Conservation (phyloP, 2,329 filamentous ascomycete species). For the Botryotinia convoluta region DNA sequence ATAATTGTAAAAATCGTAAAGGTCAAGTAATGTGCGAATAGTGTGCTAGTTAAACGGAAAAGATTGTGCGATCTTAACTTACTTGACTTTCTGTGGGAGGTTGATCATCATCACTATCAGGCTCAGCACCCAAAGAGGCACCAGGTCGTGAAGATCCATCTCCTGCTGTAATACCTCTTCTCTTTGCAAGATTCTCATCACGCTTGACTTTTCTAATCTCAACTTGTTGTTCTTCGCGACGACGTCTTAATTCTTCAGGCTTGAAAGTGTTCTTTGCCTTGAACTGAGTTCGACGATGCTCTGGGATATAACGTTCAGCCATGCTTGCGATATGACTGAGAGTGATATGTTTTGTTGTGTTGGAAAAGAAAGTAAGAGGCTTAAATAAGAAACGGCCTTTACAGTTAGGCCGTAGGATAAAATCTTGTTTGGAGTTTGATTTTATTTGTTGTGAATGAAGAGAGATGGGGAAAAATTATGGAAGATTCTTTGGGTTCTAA, state of each 20-base stretch:
- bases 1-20: neutral
- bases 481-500: conserved; percentile 18
- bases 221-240: conserved; percentile 98
- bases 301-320: conserved; percentile 98
- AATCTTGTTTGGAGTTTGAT: conserved; percentile 10
- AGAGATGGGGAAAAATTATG: conserved; percentile 19
- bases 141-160: conserved; percentile 69
- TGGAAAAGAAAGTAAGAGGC: conserved; percentile 9
- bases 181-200: conserved; percentile 98
- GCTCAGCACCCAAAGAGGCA: conserved; percentile 79
- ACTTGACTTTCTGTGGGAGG: conserved; percentile 96
- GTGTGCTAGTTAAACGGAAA: neutral
- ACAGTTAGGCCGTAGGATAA: conserved; percentile 24
- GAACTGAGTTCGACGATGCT: conserved; percentile 98
- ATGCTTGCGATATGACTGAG: conserved; percentile 49
- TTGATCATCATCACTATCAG: conserved; percentile 97
- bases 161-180: conserved; percentile 84
- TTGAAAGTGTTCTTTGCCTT: conserved; percentile 99
- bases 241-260: conserved; percentile 96
- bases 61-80: conserved; percentile 43
- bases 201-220: conserved; percentile 98
- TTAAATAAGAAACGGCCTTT: conserved; percentile 10
- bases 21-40: neutral
- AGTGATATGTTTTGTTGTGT: conserved; percentile 17
- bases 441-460: conserved; percentile 12